phyloP scores from a whole-genome alignment of 305 asterid species.

The Solanum hybrid region DNA sequence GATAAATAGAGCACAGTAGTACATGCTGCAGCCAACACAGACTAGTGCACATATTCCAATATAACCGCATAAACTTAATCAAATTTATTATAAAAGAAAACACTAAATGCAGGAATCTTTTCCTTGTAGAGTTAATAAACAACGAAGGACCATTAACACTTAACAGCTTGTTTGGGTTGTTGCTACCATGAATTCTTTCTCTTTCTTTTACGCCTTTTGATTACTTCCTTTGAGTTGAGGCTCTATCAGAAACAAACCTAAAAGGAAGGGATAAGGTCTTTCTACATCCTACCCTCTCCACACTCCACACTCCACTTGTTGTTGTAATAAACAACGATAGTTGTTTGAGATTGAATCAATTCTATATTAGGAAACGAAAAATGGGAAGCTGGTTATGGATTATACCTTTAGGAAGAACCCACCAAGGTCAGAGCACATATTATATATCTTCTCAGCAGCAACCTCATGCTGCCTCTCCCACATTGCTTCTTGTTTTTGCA shows the following conservation, averaged over 20 bases:
- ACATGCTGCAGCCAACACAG: neutral
- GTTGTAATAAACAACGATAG: neutral
- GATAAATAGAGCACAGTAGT: neutral
- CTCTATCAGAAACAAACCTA: neutral
- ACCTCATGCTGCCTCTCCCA: conserved; percentile 85
- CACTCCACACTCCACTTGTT: neutral
- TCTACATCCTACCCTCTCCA: neutral
- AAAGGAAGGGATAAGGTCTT: neutral
- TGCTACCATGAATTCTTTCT: neutral
- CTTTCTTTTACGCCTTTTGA: neutral
- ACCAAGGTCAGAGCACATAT: conserved; percentile 85
- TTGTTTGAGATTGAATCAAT: neutral
- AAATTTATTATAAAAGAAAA: neutral
- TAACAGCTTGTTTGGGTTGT: neutral
- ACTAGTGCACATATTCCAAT: neutral
- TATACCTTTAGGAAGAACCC: conserved; percentile 90
- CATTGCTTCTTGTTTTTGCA: conserved; percentile 61
- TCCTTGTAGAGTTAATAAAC: neutral
- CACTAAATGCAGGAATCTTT: neutral
- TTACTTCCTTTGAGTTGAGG: neutral
- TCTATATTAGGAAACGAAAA: neutral
- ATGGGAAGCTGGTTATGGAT: neutral
- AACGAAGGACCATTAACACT: neutral
- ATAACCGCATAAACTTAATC: neutral
- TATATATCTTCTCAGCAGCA: conserved; percentile 75